Conservation (phyloP, 108 stramenopile genomes). For the Asterionellopsis glacialis region DNA sequence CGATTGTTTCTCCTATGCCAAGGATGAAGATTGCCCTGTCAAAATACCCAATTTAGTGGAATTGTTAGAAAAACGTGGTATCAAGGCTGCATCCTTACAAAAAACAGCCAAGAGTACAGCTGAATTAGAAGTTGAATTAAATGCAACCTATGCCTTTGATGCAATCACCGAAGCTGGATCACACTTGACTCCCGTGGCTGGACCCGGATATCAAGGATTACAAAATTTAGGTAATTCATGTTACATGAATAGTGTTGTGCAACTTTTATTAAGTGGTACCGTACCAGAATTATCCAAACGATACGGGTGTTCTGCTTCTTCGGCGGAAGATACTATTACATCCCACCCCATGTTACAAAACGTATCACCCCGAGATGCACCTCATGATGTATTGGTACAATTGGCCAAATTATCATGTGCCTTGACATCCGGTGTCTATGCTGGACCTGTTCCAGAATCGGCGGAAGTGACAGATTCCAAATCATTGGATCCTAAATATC, state of each 20-base stretch:
- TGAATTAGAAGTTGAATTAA: slow-evolving; percentile 96
- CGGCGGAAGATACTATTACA: no score
- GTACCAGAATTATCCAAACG: slow-evolving; percentile 77
- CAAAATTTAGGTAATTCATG: slow-evolving; percentile 98
- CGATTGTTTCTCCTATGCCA: slow-evolving; percentile 97
- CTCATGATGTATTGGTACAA: slow-evolving; percentile 66
- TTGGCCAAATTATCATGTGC: slow-evolving; percentile 71
- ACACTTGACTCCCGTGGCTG: slow-evolving; percentile 76
- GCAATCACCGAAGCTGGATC: slow-evolving; percentile 92
- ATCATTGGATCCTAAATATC: slow-evolving; percentile 62
- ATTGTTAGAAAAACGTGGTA: slow-evolving; percentile 87
- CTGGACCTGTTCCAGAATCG: slow-evolving; percentile 28
- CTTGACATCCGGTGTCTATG: slow-evolving; percentile 73
- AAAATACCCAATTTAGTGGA: slow-evolving; percentile 92
- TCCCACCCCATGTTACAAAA: slow-evolving; percentile 38
- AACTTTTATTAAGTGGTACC: slow-evolving; percentile 64
- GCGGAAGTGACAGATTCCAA: slow-evolving; percentile 17
- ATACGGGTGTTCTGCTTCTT: slow-evolving; percentile 63
- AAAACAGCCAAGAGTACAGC: slow-evolving; percentile 98
- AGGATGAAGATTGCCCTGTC: slow-evolving; percentile 97
- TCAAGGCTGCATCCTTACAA: slow-evolving; percentile 73
- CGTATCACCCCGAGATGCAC: slow-evolving; percentile 42
- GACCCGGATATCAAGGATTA: slow-evolving; percentile 88
- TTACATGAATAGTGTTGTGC: slow-evolving; percentile 92
- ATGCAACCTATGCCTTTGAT: slow-evolving; percentile 90